Base-by-base conservation (phyloP, 352 stramenopile species). In the Phytophthora parvispora region DNA sequence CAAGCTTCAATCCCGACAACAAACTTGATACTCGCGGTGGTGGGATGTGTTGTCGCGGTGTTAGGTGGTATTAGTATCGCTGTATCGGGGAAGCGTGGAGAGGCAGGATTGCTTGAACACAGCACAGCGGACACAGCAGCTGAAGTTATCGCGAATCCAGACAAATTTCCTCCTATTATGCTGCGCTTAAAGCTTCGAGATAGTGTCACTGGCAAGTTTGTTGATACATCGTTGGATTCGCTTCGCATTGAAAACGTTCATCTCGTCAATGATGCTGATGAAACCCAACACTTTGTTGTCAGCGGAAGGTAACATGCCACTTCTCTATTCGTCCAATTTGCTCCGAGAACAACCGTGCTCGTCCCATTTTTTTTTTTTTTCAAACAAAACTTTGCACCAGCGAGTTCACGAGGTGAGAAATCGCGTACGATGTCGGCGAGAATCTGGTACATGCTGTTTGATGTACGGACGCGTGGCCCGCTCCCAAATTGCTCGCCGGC, bases 111-210 rank as follows among this genome's bases (percentile, higher is more conserved):
- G n/a, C 48, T 52, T 47, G 18, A 59, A 1, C 49, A 60, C 20
- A 18, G 48, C 18, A 54, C 59, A 20, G 48, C 48, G 25, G 18
- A 12, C 10, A 60, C 59, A n/a, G 29, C 27, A 34, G 29, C 16
- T 6, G 59, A 67, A 29, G 59, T 48, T 3, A 67, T 67, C 22
- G 27, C 50, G 29, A 67, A 67, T 29, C 28, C 16, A 38, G 38
- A 60, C 20, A 61, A 60, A n/a, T 67, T 67, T 25, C 60, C 50
- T 25, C 60, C 38, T 6, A 49, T 48, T 12, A 61, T 67, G 43
- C 27, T 67, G 15, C 51, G 25, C 12, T 22, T 67, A 6, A 38
- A 61, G 10, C 20, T 61, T 24, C 40, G 28, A 38, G 50, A 67
- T 56, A 6, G n/a, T 18, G 8, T 24, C 29, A 67, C 49, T 0